Conservation (phyloP, 1,139 yeast species). For the Nakaseomyces sp. region DNA sequence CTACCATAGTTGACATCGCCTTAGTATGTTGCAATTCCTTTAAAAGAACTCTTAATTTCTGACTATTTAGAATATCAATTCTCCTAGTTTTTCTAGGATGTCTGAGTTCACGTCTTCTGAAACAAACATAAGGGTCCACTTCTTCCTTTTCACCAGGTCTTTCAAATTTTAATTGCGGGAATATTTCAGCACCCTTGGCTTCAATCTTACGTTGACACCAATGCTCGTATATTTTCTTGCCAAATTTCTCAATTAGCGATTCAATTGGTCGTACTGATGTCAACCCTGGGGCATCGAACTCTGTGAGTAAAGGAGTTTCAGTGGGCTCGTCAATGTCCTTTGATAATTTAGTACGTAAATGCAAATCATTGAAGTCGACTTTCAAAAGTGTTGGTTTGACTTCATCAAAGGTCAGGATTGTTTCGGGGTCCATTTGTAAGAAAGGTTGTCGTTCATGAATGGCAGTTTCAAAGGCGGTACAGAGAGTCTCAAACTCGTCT, state of each 20-base stretch:
- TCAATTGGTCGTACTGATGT: slow-evolving; percentile 32
- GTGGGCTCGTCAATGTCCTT: slow-evolving; percentile 17
- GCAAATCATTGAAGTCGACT: slow-evolving; percentile 23
- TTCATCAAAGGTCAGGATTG: slow-evolving; percentile 63
- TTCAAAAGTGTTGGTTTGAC: slow-evolving; percentile 41
- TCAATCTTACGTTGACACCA: slow-evolving; percentile 71
- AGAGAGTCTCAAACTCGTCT: slow-evolving; percentile 75
- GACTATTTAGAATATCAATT: slow-evolving; percentile 85
- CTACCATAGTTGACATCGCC: slow-evolving; percentile 57
- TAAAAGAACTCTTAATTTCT: slow-evolving; percentile 65
- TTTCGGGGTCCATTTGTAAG: slow-evolving; percentile 72
- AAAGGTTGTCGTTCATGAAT: slow-evolving; percentile 83
- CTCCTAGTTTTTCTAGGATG: slow-evolving; percentile 95
- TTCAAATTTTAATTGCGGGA: slow-evolving; percentile 74
- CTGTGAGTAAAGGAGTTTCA: slow-evolving; percentile 14
- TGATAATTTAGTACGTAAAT: slow-evolving; percentile 22
- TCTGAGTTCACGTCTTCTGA: slow-evolving; percentile 90
- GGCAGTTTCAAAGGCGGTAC: slow-evolving; percentile 64
- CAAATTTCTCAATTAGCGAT: slow-evolving; percentile 53
- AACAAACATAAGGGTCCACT: slow-evolving; percentile 89
- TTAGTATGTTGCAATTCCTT: slow-evolving; percentile 73
- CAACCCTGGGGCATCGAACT: slow-evolving; percentile 37
- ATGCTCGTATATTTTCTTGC: slow-evolving; percentile 63
- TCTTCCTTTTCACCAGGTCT: slow-evolving; percentile 87
- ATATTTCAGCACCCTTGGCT: slow-evolving; percentile 60